These are phyloP conservation scores for Patellifolia procumbens DNA, from an alignment of 179 eudicot species.

Conservation along the genomic window DNA sequence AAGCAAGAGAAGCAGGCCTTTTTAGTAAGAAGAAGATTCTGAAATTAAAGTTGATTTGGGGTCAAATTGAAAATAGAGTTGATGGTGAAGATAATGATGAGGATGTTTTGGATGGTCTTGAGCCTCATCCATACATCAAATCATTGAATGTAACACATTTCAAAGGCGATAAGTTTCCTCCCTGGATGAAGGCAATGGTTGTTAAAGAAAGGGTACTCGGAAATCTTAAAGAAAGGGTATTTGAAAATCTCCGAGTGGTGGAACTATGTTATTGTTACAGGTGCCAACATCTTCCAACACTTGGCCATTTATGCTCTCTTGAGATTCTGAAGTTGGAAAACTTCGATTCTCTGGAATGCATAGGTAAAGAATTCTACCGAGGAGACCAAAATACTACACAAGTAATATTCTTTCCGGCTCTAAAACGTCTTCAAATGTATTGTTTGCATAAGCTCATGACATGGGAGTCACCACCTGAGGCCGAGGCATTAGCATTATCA, in stretches of 20 bases:
- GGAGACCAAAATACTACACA: neutral
- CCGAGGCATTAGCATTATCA: too few relatives aligned
- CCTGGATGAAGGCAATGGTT: slow-evolving; percentile 16
- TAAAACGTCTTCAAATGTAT: neutral
- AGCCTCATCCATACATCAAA: slow-evolving; percentile 15
- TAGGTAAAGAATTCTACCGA: neutral
- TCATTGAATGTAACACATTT: neutral
- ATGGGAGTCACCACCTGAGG: slow-evolving; percentile 19
- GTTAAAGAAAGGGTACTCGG: neutral
- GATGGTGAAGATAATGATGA: neutral
- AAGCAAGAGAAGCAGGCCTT: slow-evolving; percentile 9
- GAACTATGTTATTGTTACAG: slow-evolving; percentile 7
- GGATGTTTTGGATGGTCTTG: slow-evolving; percentile 18
- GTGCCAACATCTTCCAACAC: slow-evolving; percentile 18
- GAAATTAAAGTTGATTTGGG: neutral
- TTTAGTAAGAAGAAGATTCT: neutral
- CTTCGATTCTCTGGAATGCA: neutral
- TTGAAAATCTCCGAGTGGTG: slow-evolving; percentile 13
- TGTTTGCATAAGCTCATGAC: neutral
- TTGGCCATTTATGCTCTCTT: slow-evolving; percentile 9
- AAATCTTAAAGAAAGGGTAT: too few relatives aligned
- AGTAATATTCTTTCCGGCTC: neutral
- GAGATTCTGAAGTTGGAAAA: neutral
- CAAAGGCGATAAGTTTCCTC: neutral
- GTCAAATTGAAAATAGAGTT: too few relatives aligned